Base-by-base conservation (phyloP, 2,329 filamentous ascomycete species). In the Fusarium paranaense region DNA sequence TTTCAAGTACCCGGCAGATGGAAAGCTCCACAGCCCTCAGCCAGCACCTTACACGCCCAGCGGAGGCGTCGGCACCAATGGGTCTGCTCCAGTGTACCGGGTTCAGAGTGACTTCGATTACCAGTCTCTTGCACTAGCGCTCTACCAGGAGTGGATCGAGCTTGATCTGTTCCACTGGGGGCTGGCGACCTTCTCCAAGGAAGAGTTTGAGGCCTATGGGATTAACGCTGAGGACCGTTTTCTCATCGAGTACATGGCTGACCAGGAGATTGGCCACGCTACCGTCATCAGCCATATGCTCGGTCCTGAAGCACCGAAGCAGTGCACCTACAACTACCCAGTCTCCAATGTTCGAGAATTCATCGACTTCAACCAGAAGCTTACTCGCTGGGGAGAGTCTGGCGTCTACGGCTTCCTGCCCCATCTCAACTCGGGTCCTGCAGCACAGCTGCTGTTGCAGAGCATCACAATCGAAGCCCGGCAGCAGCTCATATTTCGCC, bases 101-200 rank as follows among this genome's bases (percentile, higher is more conserved):
- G 91, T 94, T 0, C 88, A 94, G 77, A 94, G 92, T 72, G 94
- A 97, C 78, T 97, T 95, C 79, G 94, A 97, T 81, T 97, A 92
- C 80, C 88, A 96, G 80, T 95, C 93, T 0, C 87, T 97, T 33
- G 88, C 91, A 0, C 86, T 97, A 14, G 93, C 89, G 14, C 85
- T 96, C 0, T 95, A 96, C 80, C 92, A 95, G 77, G 94, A 97
- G 82, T 97, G 90, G 89, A 95, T 96, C 63, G 94, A 97, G 83
- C 87, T 97, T 1, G 94, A 97, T 79, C 87, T 95, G 16, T 97
- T 97, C 87, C 91, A 94, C 81, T 91, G 93, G 79, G 94, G 92
- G 16, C 87, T 97, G 4, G 90, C 89, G 0, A 89, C 86, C 0
- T 97, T 94, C 82, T 90, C 90, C 1, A 89, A 86, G 0, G 86